Base-by-base conservation (phyloP, 2,329 filamentous ascomycete genomes). In the Rhynchosporium graminicola region DNA sequence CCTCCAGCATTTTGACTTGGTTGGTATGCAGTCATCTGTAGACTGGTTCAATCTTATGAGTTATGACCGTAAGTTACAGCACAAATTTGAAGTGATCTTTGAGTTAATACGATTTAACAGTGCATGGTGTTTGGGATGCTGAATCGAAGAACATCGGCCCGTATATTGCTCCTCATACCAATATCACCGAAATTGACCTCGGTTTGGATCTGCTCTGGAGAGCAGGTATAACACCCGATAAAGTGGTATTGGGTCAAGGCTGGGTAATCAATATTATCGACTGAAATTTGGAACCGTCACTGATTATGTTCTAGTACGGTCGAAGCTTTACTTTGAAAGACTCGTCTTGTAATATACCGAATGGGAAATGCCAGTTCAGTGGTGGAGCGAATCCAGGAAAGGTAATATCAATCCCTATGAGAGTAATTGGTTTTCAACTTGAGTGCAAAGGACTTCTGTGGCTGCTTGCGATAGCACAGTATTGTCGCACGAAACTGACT, bases 161-260 rank as follows among this genome's bases (percentile, higher is more conserved):
- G 2, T 61, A 72, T 13, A 69, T 80, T 1, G 69, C 70, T 0
- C 72, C 73, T 0, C 78, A 81, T 20, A 74, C 79, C 0, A 74
- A 80, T 51, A 71, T 80, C 1, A 73, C 70, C 0, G 78, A 80
- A 55, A 79, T 80, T 20, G 57, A 66, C 9, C n/a, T 3, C 1
- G 61, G 33, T 6, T 70, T 76, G 0, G 57, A 74, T 0, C 74
- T 76, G 0, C 63, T 81, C 0, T 80, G 76, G 76, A 76, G 72
- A 45, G 75, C 72, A 40, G 70, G 72, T 1, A 57, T 81, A 0
- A 63, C 76, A 46, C 72, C 76, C 0, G 60, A 63, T 10, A 79
- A 80, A 63, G 69, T 81, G 52, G 77, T 77, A 52, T 67, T 82
- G 3, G 80, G 80, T 3, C 62, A 80, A 0, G 79, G 77, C 1